A percentile compares a stretch with the other conserved stretches of the same genome.
These are phyloP conservation scores for Tremella mesenterica DNA, from an alignment of 768 basidiomycete genomes.

Conservation along the genomic window DNA sequence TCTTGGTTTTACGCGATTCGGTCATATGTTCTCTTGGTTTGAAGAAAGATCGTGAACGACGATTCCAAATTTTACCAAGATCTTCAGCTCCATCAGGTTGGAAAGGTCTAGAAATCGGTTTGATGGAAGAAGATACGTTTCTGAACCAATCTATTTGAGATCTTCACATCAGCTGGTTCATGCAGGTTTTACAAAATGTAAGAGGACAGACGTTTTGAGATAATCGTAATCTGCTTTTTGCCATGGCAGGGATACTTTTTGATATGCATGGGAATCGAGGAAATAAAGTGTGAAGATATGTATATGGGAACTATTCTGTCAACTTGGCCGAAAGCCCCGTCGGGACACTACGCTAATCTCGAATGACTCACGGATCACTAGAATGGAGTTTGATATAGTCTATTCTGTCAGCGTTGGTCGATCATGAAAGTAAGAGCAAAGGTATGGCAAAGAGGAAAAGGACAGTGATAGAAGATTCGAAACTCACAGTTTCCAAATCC, in stretches of 20 bases:
- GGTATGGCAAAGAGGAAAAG: too few species aligned
- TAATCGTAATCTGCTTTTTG: slow-evolving; percentile 75
- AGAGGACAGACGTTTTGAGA: slow-evolving; percentile 55
- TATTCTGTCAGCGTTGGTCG: slow-evolving; percentile 11
- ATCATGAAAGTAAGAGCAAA: background rate
- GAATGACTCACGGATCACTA: slow-evolving; percentile 70
- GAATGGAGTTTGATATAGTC: slow-evolving; percentile 73
- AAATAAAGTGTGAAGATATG: slow-evolving; percentile 87
- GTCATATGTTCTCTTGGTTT: too few species aligned
- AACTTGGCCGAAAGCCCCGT: too few species aligned
- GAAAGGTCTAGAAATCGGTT: slow-evolving; percentile 73
- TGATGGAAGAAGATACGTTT: slow-evolving; percentile 63
- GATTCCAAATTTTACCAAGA: slow-evolving; percentile 56
- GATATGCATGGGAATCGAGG: slow-evolving; percentile 65
- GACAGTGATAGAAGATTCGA: too few species aligned
- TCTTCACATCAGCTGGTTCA: slow-evolving; percentile 43
- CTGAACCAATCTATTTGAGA: slow-evolving; percentile 86
- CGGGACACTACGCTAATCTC: background rate
- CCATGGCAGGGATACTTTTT: slow-evolving; percentile 51
- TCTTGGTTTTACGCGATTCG: too few species aligned
- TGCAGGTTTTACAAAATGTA: background rate
- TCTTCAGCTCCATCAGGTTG: slow-evolving; percentile 66
- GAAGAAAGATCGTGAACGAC: slow-evolving; percentile 43
- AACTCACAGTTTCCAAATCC: slow-evolving; percentile 73
- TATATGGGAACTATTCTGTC: slow-evolving; percentile 74